Evolutionary conservation across 495 filamentous ascomycete genomes (phyloP).

Genomic region (Penicillium canescens): DNA sequence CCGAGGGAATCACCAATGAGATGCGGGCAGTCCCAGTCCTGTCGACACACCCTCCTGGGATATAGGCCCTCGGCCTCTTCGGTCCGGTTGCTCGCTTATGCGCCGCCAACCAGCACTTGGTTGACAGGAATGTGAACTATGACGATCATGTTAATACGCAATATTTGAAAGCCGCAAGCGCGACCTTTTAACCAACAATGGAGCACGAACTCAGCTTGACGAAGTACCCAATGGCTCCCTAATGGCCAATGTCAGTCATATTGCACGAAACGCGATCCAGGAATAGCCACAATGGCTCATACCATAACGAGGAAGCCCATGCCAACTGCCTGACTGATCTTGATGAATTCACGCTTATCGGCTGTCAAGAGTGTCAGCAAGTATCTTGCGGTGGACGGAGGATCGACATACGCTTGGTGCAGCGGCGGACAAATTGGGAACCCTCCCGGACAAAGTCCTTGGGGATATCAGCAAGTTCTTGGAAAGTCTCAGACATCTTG

Average conservation of each 20-base stretch:
- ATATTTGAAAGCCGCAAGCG: background rate
- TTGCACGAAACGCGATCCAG: background rate
- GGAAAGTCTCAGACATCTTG: slow-evolving; percentile 72
- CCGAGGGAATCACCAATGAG: too few species aligned
- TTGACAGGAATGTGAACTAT: slow-evolving; percentile 81
- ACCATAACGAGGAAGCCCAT: slow-evolving; percentile 90
- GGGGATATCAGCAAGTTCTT: slow-evolving; percentile 79
- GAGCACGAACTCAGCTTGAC: slow-evolving; percentile 81
- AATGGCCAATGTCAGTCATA: slow-evolving; percentile 12
- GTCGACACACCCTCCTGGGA: too few species aligned
- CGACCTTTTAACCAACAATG: background rate
- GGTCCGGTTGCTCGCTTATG: slow-evolving; percentile 37
- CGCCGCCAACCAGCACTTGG: slow-evolving; percentile 76
- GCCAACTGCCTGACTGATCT: slow-evolving; percentile 94
- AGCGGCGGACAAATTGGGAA: slow-evolving; percentile 77
- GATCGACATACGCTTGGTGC: slow-evolving; percentile 70
- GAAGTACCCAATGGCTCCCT: slow-evolving; percentile 75
- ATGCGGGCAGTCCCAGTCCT: too few species aligned
- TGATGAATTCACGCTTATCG: slow-evolving; percentile 85
- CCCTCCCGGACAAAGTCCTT: slow-evolving; percentile 82
- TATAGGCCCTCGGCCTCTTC: too few species aligned
- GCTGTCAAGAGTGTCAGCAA: slow-evolving; percentile 43
- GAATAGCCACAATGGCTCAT: slow-evolving; percentile 18
- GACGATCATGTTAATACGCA: background rate
- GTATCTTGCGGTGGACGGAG: background rate